phyloP scores from a whole-genome alignment of 129 eudicot species.

The Rutidosis leptorrhynchoides region DNA sequence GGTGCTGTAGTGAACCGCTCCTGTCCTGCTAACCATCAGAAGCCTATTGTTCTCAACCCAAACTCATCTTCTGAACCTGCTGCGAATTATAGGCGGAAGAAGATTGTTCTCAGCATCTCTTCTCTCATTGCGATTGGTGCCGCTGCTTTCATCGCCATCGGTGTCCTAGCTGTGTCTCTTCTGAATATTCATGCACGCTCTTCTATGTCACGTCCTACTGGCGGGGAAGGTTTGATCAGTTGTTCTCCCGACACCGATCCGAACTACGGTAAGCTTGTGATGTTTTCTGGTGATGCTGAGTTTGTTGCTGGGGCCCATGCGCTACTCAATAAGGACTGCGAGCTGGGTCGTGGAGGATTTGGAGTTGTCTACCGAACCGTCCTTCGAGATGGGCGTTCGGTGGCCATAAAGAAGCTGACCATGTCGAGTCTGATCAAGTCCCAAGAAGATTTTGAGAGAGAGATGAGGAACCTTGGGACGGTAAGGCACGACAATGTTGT shows the following conservation, averaged over 20 bases:
- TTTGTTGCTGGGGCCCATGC: conserved; percentile 58
- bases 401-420: conserved; percentile 68
- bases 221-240: too few species aligned
- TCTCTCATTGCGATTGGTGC: conserved; percentile 76
- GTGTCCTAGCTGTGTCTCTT: conserved; percentile 53
- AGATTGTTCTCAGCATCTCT: conserved; percentile 71
- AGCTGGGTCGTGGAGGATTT: conserved; percentile 69
- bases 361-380: conserved; percentile 69
- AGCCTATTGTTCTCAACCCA: too few species aligned
- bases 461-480: conserved; percentile 57
- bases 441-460: conserved; percentile 74
- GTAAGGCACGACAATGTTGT: conserved; percentile 64
- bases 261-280: too few species aligned
- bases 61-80: too few species aligned
- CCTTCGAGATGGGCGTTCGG: conserved; percentile 36
- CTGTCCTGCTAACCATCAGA: too few species aligned
- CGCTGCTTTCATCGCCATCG: conserved; percentile 51
- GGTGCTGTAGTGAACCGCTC: too few species aligned
- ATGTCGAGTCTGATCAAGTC: conserved; percentile 57
- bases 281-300: too few species aligned
- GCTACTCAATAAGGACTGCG: conserved; percentile 50
- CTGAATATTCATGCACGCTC: conserved; percentile 75
- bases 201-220: conserved; percentile 39
- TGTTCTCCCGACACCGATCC: too few species aligned
- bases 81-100: too few species aligned